Evolutionary conservation across 1,284 basidiomycete species (phyloP).

Genomic region (Erythrobasidium hasegawianum): DNA sequence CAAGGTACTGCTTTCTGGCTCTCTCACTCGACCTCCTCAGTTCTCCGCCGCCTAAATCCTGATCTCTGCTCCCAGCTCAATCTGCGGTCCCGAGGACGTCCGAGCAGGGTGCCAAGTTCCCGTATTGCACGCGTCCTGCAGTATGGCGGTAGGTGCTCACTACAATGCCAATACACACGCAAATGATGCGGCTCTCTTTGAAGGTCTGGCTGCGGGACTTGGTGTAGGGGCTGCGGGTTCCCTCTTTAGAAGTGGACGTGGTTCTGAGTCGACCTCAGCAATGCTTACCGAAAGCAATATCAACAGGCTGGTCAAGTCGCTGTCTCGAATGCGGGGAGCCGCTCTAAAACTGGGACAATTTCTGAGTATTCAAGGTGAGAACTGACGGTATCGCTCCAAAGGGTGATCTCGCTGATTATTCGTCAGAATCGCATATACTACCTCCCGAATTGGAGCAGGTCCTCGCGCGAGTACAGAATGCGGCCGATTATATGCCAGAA

Average conservation of each 20-base stretch:
- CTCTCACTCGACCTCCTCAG: no score
- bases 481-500: slow-evolving; percentile 97
- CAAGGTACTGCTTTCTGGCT: no score
- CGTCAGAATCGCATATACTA: slow-evolving; percentile 73
- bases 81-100: slow-evolving; percentile 49
- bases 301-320: slow-evolving; percentile 80
- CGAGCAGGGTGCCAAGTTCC: slow-evolving; percentile 81
- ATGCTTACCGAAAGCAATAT: slow-evolving; percentile 88
- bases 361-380: slow-evolving; percentile 86
- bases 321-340: slow-evolving; percentile 91
- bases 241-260: slow-evolving; percentile 46
- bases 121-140: slow-evolving; percentile 81
- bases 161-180: no score
- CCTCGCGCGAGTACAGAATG: slow-evolving; percentile 85
- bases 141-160: slow-evolving; percentile 70
- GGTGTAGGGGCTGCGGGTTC: slow-evolving; percentile 53
- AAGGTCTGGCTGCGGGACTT: no score
- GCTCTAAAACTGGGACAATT: slow-evolving; percentile 97
- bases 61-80: no score
- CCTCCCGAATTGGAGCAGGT: slow-evolving; percentile 86
- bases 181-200: no score
- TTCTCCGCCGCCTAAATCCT: no score
- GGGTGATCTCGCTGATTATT: not conserved
- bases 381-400: not conserved
- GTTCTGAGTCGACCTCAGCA: slow-evolving; percentile 48